phyloP scores from a whole-genome alignment of 2,329 filamentous ascomycete genomes.

The Xylariomycetidae sp. region DNA sequence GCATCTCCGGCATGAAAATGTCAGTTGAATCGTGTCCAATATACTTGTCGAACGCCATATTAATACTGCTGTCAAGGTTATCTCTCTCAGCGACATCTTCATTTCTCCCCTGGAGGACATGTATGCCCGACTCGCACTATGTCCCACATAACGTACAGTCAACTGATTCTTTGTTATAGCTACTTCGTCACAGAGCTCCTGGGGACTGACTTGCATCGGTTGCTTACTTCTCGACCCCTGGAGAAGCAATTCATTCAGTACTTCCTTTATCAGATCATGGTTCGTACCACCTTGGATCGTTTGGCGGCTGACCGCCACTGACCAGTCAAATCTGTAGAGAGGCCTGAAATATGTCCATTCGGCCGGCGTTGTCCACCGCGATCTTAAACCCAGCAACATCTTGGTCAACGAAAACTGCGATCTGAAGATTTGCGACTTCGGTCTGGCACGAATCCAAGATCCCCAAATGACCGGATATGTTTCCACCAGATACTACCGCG shows the following conservation, averaged over 20 bases:
- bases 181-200: conserved; percentile 98
- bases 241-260: conserved; percentile 99
- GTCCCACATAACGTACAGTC: conserved; percentile 11
- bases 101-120: conserved; percentile 98
- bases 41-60: conserved; percentile 7
- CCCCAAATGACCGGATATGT: conserved; percentile 99
- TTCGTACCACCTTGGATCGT: too few relatives aligned
- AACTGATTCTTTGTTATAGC: conserved; percentile 40
- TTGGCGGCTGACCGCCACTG: too few relatives aligned
- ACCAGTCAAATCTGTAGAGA: too few relatives aligned
- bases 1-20: conserved; percentile 95
- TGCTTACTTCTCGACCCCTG: conserved; percentile 89
- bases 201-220: conserved; percentile 90
- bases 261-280: conserved; percentile 98
- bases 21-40: conserved; percentile 38
- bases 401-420: conserved; percentile 99
- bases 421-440: conserved; percentile 98
- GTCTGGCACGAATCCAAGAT: conserved; percentile 93
- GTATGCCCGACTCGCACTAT: conserved; percentile 49
- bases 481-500: conserved; percentile 96
- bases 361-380: conserved; percentile 93
- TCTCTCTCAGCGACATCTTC: conserved; percentile 98
- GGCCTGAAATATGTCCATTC: conserved; percentile 99
- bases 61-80: conserved; percentile 57
- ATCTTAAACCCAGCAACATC: conserved; percentile 98